phyloP scores from a whole-genome alignment of 2,329 filamentous ascomycete species.

The Apiospora marii region DNA sequence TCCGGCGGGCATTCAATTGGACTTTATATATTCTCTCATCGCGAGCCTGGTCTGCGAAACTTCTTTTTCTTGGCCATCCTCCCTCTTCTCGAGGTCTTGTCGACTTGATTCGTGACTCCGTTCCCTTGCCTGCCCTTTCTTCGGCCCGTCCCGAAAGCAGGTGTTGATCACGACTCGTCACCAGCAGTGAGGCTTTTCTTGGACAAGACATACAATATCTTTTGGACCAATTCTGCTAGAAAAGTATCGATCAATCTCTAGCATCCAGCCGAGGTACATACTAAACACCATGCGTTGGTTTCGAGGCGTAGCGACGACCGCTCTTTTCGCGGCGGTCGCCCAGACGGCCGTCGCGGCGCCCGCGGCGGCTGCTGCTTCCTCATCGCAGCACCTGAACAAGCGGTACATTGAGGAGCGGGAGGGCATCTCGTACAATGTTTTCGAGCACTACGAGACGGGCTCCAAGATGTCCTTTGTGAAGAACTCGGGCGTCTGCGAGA shows the following conservation, averaged over 20 bases:
- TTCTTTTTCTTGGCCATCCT: background rate
- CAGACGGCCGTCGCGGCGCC: slow-evolving; percentile 11
- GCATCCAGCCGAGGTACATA: no score
- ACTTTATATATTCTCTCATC: background rate
- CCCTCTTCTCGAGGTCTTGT: background rate
- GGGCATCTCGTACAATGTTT: slow-evolving; percentile 48
- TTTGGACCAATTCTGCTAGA: background rate
- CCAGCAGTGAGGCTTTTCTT: background rate
- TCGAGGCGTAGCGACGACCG: background rate
- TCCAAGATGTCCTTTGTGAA: slow-evolving; percentile 55
- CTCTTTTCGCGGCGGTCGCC: slow-evolving; percentile 11
- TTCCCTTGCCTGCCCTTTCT: background rate
- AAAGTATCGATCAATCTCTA: background rate
- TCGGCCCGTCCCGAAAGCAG: background rate
- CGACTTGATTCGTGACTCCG: background rate
- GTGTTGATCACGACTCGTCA: background rate
- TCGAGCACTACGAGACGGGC: slow-evolving; percentile 55
- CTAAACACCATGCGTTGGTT: background rate
- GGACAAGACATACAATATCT: background rate
- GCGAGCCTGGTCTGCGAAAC: background rate
- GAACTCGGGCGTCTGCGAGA: slow-evolving; percentile 61
- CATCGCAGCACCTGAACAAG: slow-evolving; percentile 27
- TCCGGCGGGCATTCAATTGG: background rate
- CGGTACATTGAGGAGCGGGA: slow-evolving; percentile 32
- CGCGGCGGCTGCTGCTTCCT: background rate